Base-by-base conservation (phyloP, 2,329 filamentous ascomycete species). In the Epichloe coenophiala region DNA sequence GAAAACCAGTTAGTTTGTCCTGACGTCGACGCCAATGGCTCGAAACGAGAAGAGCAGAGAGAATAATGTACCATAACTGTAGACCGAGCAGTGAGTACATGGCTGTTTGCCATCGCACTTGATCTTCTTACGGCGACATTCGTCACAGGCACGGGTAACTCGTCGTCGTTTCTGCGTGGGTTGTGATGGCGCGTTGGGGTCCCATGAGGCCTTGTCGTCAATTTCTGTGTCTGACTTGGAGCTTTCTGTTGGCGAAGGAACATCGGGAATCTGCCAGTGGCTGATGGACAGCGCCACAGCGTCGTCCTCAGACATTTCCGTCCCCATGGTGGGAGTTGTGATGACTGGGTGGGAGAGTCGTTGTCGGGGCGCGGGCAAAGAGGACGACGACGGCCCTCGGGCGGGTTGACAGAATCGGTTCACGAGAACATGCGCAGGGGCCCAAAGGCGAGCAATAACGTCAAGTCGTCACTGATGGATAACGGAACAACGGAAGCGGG, bases 21-120 rank as follows among this genome's bases (percentile, higher is more conserved):
- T 48, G 17, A 17, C 17, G 17, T 17, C 8, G 12, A 41, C 27
- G 27, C 15, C 9, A 23, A 33, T 38, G 23, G 15, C 37, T 33
- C 11, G 12, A 39, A n/a, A 12, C n/a, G 27, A 40, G 27, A 12
- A 37, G 37, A 36, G 13, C 40, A 38, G 33, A 31, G 19, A 33
- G 31, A 21, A n/a, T 11, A 7, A 60, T 76, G 63, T 76, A 96
- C 93, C 91, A 73, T 98, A 98, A 65, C 89, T 96, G 68, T 98
- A 98, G 47, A 97, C 89, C 11, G 90, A 95, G 67, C 93, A 98
- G 68, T 97, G 93, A 0, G 90, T 96, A 68, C 87, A 93, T 9
- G 87, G 87, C 64, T 90, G 86, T 66, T 89, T 88, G 58, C 86
- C 86, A 64, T 90, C 86, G 59, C 86, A 91, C 65, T 90, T 91